Base-by-base conservation (phyloP, 345 rosid genomes). In the Citrus medica region DNA sequence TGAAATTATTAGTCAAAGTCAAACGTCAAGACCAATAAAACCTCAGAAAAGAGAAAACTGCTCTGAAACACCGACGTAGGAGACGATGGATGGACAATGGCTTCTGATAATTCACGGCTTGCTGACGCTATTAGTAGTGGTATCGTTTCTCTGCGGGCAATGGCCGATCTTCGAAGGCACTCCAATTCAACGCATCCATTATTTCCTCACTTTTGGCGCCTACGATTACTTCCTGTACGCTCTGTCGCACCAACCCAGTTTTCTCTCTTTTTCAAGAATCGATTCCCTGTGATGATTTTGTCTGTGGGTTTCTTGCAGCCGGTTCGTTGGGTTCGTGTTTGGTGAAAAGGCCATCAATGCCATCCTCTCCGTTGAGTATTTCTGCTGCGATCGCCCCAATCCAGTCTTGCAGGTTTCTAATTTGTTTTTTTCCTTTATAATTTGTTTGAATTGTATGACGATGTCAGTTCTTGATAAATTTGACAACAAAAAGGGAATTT, bases 91-190 rank as follows among this genome's bases (percentile, higher is more conserved):
- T 24, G 79, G 81, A 19, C 90, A 84, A 56, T 95, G 99, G 99
- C 32, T 89, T 80, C 88, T 96, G 85, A 72, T 87, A 25, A 82
- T 91, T 78, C 97, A 94, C 58, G 97, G 98, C 78, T 60, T 92
- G 69, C 58, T 81, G 30, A 96, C 97, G 35, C 79, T 89, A 30
- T 42, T 86, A 13, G 90, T 92, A 35, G 86, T 91, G 67, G 81
- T 92, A 78, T 87, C 99, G 3, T 91, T 96, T 84, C 92, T 96
- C 60, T 96, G 98, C 69, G 98, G 99, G n/a, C 97, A 92, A 76
- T 94, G 97, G 99, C 98, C 98, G 16, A 90, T 94, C 88, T 93
- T 93, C 82, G 86, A 85, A 35, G 88, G 89, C 84, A 95, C 99
- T 42, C 94, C 94, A 42, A 87, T 95, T 80, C 86, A 89, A 70